Base-by-base conservation (phyloP, 371 early-diverging fungal genomes). In the Coemansia sp. region DNA sequence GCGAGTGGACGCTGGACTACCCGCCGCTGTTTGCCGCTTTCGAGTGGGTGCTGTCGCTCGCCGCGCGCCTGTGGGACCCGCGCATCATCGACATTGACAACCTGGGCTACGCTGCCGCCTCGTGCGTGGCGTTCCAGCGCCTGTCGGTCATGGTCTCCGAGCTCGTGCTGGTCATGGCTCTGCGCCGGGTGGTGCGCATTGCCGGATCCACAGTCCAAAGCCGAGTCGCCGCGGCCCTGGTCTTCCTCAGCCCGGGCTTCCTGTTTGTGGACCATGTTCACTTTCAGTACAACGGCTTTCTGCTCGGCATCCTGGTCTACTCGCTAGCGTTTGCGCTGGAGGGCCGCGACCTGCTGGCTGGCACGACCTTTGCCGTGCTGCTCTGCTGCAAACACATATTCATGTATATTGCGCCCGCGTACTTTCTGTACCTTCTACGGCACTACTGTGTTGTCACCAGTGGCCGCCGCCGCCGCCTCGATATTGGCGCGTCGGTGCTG, bases 21-120 rank as follows among this genome's bases (percentile, higher is more conserved):
- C 98, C 97, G 32, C 98, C 98, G 41, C 91, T 96, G 75, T 98
- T 98, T 78, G 97, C 98, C 7, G 94, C 91, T 90, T 95, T 96
- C 74, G 97, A 98, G 73, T 91, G 84, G 68, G 52, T 76, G 11
- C 79, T 96, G 58, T 83, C 92, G 7, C 68, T 83, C 14, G 74
- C 86, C 45, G 95, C 91, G 4, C 68, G 80, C 2, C 55, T 74
- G 45, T 75, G 86, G 30, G 96, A 96, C 69, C 82, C 88, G 11
- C 79, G 79, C 39, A 96, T 96, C 83, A 81, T 94, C 0, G 80
- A 81, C n/a, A 62, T 96, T 3, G 76, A 82, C 34, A 86, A 88
- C 65, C 77, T 90, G 36, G 79, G 82, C 32, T 93, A 94, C 76
- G 83, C 83, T 1, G 85, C 87, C 20, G 52, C 45, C 7, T 70